Conservation (phyloP, 495 filamentous ascomycete species). For the Podospora pseudoanserina region DNA sequence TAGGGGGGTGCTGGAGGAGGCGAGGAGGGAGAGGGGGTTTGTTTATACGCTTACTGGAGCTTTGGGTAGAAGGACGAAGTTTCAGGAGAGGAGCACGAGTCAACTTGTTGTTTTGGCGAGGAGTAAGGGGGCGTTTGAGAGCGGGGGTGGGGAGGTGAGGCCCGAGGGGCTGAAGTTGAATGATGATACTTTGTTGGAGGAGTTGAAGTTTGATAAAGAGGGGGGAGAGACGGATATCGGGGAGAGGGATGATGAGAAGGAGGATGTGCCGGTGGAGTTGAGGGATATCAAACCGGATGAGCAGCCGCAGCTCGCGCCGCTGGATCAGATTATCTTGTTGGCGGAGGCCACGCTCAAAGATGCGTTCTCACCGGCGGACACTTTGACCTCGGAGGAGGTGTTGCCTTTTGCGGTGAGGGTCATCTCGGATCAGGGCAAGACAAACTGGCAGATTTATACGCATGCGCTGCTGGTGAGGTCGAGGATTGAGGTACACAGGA, state of each 20-base stretch:
- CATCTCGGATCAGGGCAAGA: conserved; percentile 71
- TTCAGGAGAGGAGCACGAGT: conserved; percentile 82
- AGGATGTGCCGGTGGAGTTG: conserved; percentile 58
- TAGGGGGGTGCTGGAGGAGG: conserved; percentile 61
- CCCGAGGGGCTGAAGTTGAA: conserved; percentile 74
- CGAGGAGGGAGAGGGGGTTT: conserved; percentile 62
- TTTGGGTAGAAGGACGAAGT: conserved; percentile 87
- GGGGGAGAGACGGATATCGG: conserved; percentile 33
- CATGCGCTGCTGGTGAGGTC: conserved; percentile 85
- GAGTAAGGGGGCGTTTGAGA: conserved; percentile 45
- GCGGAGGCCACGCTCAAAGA: conserved; percentile 86
- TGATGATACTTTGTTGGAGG: conserved; percentile 90
- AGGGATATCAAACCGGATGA: conserved; percentile 64
- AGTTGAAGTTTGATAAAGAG: conserved; percentile 68
- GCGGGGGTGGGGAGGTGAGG: conserved; percentile 23
- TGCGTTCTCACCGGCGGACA: conserved; percentile 71
- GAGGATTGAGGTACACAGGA: conserved; percentile 79
- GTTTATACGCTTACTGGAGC: conserved; percentile 81
- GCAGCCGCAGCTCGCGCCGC: conserved; percentile 76
- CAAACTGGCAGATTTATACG: conserved; percentile 98
- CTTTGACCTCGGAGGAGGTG: conserved; percentile 87
- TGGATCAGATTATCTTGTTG: conserved; percentile 82
- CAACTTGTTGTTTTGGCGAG: conserved; percentile 90
- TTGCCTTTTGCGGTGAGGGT: conserved; percentile 86
- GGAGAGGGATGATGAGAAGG: conserved; percentile 30